Evolutionary conservation across 345 rosid genomes (phyloP), one percentile per base, ranked within the genome.

Genomic region (Hypericum perforatum): DNA sequence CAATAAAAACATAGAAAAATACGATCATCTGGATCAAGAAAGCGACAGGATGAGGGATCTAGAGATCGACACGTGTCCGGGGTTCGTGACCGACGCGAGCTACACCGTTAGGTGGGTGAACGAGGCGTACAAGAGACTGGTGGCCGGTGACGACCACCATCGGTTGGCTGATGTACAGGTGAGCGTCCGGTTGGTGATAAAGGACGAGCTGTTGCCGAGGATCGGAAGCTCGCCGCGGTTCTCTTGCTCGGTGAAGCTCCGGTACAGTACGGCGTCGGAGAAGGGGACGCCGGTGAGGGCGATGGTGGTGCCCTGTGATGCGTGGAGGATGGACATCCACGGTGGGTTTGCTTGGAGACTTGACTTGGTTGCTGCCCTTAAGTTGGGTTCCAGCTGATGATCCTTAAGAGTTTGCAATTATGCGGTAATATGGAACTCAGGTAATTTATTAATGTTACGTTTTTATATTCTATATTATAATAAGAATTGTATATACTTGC

Each of bases 1-100:
- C 4, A 22, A 22, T 22, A 22, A 22, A 22, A 22, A 22, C 32
- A 22, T 22, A 22, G 32, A 22, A 22, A 22, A 22, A 22, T 22
- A 22, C 32, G 32, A 22, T 22, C 32, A 22, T 22, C 32, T 22
- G 2, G 32, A 1, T 1, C 32, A 62, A 12, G 82, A 74, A 61
- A 56, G 66, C 12, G 81, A 78, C 65, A 57, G 70, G 54, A 47
- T 73, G 68, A 76, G 43, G 75, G 61, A 59, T 51, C 75, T 86
- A 8, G 82, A 78, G 48, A 58, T 2, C 5, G 90, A 84, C 84
- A 71, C 71, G 77, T 82, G 85, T 77, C 97, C 95, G 0, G 76
- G 76, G 49, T 77, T 86, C 52, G 57, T 82, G 45, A 75, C 95
- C 0, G 90, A 86, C 65, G 65, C 71, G 38, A 62, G 45, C 9